Evolutionary conservation across 805 yeast species (phyloP).

Genomic region (Lipomyces oligophaga): DNA sequence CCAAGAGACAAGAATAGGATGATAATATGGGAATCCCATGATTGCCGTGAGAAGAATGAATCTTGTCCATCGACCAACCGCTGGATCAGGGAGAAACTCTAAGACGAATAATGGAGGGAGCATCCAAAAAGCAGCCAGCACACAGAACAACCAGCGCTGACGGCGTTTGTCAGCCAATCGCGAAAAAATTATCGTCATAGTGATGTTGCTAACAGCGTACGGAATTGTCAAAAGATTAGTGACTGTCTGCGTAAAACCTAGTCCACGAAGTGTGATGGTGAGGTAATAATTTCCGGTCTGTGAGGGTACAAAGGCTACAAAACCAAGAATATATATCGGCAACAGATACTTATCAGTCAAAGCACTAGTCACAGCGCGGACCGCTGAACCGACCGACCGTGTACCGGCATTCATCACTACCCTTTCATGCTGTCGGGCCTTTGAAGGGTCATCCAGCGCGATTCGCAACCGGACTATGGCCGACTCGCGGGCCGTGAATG

Average conservation of each 20-base stretch:
- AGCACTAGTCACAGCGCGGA: slow-evolving; percentile 5
- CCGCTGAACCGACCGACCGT: slow-evolving; percentile 44
- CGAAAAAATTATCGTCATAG: slow-evolving; percentile 33
- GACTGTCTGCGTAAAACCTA: slow-evolving; percentile 51
- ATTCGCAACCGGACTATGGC: slow-evolving; percentile 56
- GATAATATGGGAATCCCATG: slow-evolving; percentile 48
- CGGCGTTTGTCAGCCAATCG: slow-evolving; percentile 14
- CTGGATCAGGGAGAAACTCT: slow-evolving; percentile 18
- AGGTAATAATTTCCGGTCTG: slow-evolving; percentile 31
- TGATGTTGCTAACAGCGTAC: slow-evolving; percentile 35
- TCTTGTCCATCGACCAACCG: slow-evolving; percentile 21
- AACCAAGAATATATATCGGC: slow-evolving; percentile 22
- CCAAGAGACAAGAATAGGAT: slow-evolving; percentile 57
- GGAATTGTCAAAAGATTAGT: slow-evolving; percentile 55
- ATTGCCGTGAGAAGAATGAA: slow-evolving; percentile 32
- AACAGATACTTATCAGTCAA: slow-evolving; percentile 12
- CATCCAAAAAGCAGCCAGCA: slow-evolving; percentile 26
- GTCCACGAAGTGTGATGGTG: slow-evolving; percentile 46
- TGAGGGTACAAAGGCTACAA: slow-evolving; percentile 24
- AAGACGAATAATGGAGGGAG: slow-evolving; percentile 31
- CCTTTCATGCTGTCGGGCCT: slow-evolving; percentile 28
- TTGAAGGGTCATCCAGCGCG: slow-evolving; percentile 49
- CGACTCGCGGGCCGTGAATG: slow-evolving; percentile 48
- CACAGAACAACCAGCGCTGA: slow-evolving; percentile 22
- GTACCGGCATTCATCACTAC: slow-evolving; percentile 44